Conservation (phyloP, 2,329 filamentous ascomycete species). For the Didymella pomorum region DNA sequence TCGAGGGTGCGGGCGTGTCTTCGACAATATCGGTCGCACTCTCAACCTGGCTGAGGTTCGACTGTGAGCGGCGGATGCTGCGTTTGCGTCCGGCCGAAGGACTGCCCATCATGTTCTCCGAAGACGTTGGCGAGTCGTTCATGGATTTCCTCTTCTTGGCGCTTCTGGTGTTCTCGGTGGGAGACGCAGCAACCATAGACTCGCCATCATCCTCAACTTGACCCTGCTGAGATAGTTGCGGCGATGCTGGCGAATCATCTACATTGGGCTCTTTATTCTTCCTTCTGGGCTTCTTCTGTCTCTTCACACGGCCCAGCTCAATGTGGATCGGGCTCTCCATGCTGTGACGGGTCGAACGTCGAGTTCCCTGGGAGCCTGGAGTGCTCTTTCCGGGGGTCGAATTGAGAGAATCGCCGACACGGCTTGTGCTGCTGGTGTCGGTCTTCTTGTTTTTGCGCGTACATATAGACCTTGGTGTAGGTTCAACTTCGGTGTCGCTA, state of each 20-base stretch:
- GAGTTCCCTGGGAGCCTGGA: conserved; percentile 29
- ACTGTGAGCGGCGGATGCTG: conserved; percentile 38
- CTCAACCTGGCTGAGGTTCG: conserved; percentile 41
- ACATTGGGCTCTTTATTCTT: conserved; percentile 24
- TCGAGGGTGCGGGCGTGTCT: conserved; percentile 40
- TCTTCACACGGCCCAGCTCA: conserved; percentile 29
- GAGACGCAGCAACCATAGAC: conserved; percentile 2
- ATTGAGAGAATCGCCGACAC: conserved; percentile 50
- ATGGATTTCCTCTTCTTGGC: conserved; percentile 35
- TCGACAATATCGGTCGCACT: conserved; percentile 35
- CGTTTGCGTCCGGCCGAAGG: conserved; percentile 36
- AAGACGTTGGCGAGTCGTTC: conserved; percentile 11
- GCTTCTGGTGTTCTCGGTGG: conserved; percentile 7
- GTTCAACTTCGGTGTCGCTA: conserved; percentile 35
- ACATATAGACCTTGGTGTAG: conserved; percentile 24
- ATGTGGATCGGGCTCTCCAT: conserved; percentile 30
- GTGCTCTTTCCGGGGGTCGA: conserved; percentile 29
- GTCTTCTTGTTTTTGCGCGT: conserved; percentile 20
- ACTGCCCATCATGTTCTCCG: conserved; percentile 2
- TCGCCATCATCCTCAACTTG: neutral
- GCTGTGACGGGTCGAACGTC: conserved; percentile 41
- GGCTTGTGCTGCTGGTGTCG: conserved; percentile 38
- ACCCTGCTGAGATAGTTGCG: conserved; percentile 48
- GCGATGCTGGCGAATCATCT: conserved; percentile 41
- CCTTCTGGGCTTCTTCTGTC: conserved; percentile 32